Conservation (phyloP, 2,329 filamentous ascomycete genomes). For the Scedosporium boydii region DNA sequence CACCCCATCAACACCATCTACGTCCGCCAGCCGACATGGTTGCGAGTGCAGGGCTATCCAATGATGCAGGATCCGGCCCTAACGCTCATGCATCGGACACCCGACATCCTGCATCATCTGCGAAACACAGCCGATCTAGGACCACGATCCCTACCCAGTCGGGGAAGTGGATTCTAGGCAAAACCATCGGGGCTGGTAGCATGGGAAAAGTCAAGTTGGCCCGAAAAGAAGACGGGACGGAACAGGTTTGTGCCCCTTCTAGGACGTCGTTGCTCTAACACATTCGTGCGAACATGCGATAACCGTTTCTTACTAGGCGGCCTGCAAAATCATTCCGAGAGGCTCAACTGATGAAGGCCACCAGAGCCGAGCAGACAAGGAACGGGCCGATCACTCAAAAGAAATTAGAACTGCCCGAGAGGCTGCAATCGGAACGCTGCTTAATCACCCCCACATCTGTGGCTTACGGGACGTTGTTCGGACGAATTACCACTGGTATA, state of each 20-base stretch:
- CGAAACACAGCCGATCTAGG: slow-evolving; percentile 45
- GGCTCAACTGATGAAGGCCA: slow-evolving; percentile 81
- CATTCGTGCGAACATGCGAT: background rate
- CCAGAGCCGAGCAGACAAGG: slow-evolving; percentile 60
- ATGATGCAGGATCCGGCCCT: background rate
- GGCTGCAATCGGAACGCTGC: slow-evolving; percentile 88
- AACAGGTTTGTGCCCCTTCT: slow-evolving; percentile 56
- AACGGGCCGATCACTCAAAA: slow-evolving; percentile 90
- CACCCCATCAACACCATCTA: slow-evolving; percentile 4
- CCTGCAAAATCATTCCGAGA: slow-evolving; percentile 93
- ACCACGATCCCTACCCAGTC: slow-evolving; percentile 86
- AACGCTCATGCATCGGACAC: background rate
- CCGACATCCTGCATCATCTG: slow-evolving; percentile 5
- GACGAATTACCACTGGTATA: slow-evolving; percentile 98
- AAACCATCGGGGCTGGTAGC: slow-evolving; percentile 93
- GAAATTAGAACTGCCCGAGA: slow-evolving; percentile 92
- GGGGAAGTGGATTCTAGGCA: slow-evolving; percentile 89
- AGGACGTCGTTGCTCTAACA: background rate
- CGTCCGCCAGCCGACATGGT: background rate
- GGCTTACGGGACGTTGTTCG: slow-evolving; percentile 90
- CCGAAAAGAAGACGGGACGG: slow-evolving; percentile 77
- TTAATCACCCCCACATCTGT: slow-evolving; percentile 93
- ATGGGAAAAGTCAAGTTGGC: slow-evolving; percentile 99
- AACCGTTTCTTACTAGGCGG: slow-evolving; percentile 51
- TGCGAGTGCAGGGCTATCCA: background rate